Evolutionary conservation across 768 basidiomycete genomes (phyloP).

Genomic region (Mycena indigotica): DNA sequence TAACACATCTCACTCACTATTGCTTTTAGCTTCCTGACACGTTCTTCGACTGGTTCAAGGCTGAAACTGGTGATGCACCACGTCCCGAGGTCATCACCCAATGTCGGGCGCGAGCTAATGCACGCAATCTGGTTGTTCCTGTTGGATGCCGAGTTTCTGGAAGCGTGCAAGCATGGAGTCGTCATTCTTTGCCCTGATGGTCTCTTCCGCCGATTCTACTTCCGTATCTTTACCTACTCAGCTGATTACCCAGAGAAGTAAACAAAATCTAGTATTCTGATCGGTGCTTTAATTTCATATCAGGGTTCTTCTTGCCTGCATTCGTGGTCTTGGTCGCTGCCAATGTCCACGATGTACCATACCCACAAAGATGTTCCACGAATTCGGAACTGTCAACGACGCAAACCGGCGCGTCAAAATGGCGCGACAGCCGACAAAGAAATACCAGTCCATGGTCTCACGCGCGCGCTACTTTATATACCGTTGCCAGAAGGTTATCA

Average conservation of each 20-base stretch:
- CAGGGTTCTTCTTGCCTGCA: constrained; percentile 30
- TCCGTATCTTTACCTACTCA: constrained; percentile 5
- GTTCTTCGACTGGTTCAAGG: constrained; percentile 13
- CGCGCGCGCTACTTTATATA: background rate
- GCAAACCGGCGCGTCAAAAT: background rate
- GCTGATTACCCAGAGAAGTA: constrained; percentile 5
- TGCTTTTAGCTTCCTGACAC: constrained; percentile 32
- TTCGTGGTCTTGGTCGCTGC: constrained; percentile 26
- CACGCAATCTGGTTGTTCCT: background rate
- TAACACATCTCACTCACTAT: background rate
- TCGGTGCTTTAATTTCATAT: background rate
- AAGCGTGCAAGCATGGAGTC: constrained; percentile 3
- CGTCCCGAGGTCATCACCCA: constrained; percentile 2
- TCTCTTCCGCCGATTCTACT: constrained; percentile 1
- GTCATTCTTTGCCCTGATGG: background rate
- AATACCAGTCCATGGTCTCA: background rate
- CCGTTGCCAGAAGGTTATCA: background rate
- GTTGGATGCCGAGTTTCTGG: constrained; percentile 4
- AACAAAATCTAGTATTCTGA: background rate
- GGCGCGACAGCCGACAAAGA: background rate
- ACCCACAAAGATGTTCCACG: constrained; percentile 22
- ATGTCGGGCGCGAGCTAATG: background rate
- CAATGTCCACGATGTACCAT: constrained; percentile 36
- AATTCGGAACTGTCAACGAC: constrained; percentile 23
- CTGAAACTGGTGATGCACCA: background rate